A percentile compares a stretch with the other conserved stretches of the same genome.
These are phyloP conservation scores for Psidium friedrichsthalianum DNA, from an alignment of 345 rosid genomes.

Conservation along the genomic window DNA sequence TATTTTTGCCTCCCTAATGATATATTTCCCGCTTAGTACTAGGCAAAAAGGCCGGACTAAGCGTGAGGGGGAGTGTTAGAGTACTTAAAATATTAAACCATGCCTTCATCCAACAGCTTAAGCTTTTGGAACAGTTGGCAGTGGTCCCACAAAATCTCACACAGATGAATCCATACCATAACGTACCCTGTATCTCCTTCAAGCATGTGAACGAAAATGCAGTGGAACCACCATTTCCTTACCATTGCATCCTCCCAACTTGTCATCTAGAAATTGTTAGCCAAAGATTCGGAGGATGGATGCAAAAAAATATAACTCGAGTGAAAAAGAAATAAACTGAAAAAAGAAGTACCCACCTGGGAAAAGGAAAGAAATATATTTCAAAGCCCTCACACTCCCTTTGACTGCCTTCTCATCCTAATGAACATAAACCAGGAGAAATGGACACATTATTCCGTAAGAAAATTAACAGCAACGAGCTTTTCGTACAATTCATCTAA, in stretches of 20 bases:
- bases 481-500: conserved; percentile 59
- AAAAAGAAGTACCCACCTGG: conserved; percentile 47
- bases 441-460: background rate
- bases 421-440: background rate
- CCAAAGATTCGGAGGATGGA: background rate
- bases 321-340: background rate
- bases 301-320: background rate
- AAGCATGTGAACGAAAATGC: conserved; percentile 65
- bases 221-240: conserved; percentile 37
- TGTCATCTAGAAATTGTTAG: conserved; percentile 7
- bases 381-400: conserved; percentile 41
- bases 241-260: conserved; percentile 31
- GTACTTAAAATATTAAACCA: too few relatives aligned
- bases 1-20: too few relatives aligned
- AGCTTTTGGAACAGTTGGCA: too few relatives aligned
- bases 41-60: too few relatives aligned
- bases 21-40: too few relatives aligned
- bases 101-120: too few relatives aligned
- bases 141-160: too few relatives aligned
- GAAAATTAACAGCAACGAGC: background rate
- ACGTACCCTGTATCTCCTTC: conserved; percentile 88
- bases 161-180: background rate
- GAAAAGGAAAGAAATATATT: conserved; percentile 63
- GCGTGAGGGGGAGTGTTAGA: too few relatives aligned
- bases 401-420: conserved; percentile 35